These are phyloP conservation scores for Rhodotorula glutinis DNA, from an alignment of 1,284 basidiomycete genomes.

Conservation along the genomic window DNA sequence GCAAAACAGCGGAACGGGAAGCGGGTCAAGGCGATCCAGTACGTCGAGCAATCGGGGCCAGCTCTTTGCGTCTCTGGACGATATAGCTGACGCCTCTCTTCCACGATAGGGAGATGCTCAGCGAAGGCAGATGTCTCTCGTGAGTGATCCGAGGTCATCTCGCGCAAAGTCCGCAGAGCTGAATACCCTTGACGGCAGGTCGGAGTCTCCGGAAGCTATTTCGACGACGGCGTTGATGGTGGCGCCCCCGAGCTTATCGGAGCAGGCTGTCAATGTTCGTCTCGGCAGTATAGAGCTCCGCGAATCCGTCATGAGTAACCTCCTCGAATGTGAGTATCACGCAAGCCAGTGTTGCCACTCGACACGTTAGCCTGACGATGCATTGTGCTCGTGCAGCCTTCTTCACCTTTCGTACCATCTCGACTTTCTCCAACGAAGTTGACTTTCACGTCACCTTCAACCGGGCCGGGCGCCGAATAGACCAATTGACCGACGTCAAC, in stretches of 20 bases:
- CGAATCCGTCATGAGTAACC: not conserved
- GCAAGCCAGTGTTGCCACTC: too few species aligned
- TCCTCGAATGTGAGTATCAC: not conserved
- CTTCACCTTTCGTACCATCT: not conserved
- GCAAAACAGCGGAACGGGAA: not conserved
- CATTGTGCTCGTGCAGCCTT: not conserved
- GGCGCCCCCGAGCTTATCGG: too few species aligned
- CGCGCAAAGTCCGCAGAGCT: too few species aligned
- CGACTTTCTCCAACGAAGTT: not conserved
- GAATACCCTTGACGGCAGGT: too few species aligned
- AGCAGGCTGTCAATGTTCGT: not conserved
- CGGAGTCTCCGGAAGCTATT: too few species aligned
- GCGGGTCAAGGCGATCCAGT: constrained; percentile 7
- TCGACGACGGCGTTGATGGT: too few species aligned
- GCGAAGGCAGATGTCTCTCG: too few species aligned
- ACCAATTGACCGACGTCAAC: constrained; percentile 6
- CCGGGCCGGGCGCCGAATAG: not conserved
- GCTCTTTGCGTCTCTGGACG: too few species aligned
- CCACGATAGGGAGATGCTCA: too few species aligned
- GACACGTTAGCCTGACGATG: not conserved
- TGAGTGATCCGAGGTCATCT: too few species aligned
- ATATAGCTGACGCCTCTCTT: too few species aligned
- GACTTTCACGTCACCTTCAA: constrained; percentile 6
- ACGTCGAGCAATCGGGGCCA: not conserved
- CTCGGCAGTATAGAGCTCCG: constrained; percentile 7